phyloP scores from a whole-genome alignment of 2,329 filamentous ascomycete species.

The Cytospora chrysosperma region DNA sequence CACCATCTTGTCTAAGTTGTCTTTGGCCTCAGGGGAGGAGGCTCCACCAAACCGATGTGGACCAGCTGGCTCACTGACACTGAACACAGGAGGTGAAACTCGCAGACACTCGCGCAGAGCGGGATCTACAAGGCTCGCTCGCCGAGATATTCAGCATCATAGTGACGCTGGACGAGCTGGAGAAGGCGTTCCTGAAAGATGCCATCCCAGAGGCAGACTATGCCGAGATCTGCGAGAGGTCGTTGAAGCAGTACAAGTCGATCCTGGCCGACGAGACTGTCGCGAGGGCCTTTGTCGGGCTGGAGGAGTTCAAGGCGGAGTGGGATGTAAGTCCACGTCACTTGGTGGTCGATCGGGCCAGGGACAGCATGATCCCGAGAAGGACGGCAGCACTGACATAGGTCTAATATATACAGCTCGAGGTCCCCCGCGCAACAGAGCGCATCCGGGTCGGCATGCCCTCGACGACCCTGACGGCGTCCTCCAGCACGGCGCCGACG shows the following conservation, averaged over 20 bases:
- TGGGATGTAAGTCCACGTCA: slow-evolving; percentile 71
- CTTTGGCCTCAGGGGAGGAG: neutral
- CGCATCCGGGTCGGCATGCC: slow-evolving; percentile 89
- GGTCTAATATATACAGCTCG: slow-evolving; percentile 66
- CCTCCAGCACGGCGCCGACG: slow-evolving; percentile 43
- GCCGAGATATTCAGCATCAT: slow-evolving; percentile 98
- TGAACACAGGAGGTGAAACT: slow-evolving; percentile 80
- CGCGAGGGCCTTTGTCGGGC: slow-evolving; percentile 78
- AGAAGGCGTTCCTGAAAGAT: slow-evolving; percentile 96
- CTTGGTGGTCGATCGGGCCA: neutral
- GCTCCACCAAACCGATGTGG: neutral
- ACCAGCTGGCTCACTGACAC: slow-evolving; percentile 17
- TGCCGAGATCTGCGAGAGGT: slow-evolving; percentile 90
- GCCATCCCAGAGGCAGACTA: slow-evolving; percentile 90
- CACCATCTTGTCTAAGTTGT: too few relatives aligned
- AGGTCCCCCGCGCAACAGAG: slow-evolving; percentile 91
- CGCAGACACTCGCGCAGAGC: slow-evolving; percentile 79
- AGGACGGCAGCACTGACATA: slow-evolving; percentile 1
- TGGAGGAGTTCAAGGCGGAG: slow-evolving; percentile 86
- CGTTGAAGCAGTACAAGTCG: slow-evolving; percentile 95
- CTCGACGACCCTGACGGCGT: slow-evolving; percentile 69
- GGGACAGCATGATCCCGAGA: neutral
- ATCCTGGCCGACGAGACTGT: slow-evolving; percentile 89
- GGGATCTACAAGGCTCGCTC: slow-evolving; percentile 91
- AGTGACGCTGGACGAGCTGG: slow-evolving; percentile 88